These are phyloP conservation scores for Chaetomiaceae sp. DNA, from an alignment of 2,329 filamentous ascomycete genomes.

Conservation along the genomic window DNA sequence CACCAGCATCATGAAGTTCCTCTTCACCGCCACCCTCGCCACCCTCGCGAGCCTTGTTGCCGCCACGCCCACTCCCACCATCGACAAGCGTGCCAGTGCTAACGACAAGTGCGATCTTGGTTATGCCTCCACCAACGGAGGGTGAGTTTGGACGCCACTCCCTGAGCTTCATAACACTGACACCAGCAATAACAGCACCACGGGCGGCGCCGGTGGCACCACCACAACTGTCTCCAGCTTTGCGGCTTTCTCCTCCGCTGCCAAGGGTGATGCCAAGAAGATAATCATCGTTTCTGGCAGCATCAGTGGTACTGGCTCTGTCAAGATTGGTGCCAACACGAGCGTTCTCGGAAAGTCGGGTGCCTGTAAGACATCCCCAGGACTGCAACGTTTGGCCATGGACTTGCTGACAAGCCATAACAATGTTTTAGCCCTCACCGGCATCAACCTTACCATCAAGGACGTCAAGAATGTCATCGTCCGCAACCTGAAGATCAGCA, in stretches of 20 bases:
- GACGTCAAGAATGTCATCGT: conserved; percentile 5
- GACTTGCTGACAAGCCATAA: background rate
- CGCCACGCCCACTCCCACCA: background rate
- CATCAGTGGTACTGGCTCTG: background rate
- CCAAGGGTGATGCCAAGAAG: conserved; percentile 5
- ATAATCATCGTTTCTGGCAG: conserved; percentile 2
- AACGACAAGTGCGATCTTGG: background rate
- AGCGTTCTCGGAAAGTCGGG: conserved; percentile 3
- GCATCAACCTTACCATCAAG: conserved; percentile 2
- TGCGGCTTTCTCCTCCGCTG: background rate
- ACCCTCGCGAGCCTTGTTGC: background rate
- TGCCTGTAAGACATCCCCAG: background rate
- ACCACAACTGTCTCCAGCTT: conserved; percentile 5
- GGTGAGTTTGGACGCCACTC: background rate
- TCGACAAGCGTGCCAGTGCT: conserved; percentile 4
- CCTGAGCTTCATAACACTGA: background rate
- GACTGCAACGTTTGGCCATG: background rate
- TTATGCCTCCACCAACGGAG: conserved; percentile 7
- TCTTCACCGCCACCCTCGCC: conserved; percentile 4
- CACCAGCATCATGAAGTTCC: conserved; percentile 1
- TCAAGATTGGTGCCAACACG: conserved; percentile 2
- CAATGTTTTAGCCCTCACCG: background rate
- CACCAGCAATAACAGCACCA: background rate
- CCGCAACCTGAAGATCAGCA: conserved; percentile 6
- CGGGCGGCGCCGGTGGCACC: conserved; percentile 1